Conservation (phyloP, 345 rosid genomes). For the Salix udensis region DNA sequence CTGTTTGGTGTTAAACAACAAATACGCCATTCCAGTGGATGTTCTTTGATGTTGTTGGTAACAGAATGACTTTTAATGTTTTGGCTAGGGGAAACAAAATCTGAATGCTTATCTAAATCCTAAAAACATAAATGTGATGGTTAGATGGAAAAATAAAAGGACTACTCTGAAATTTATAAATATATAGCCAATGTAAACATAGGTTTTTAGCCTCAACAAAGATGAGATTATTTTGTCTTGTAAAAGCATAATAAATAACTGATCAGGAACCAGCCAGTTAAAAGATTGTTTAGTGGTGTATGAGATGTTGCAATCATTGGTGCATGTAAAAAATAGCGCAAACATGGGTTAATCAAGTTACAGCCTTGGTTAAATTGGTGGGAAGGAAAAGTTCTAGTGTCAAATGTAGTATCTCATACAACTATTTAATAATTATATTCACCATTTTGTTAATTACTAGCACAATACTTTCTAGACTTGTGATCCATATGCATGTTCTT, state of each 20-base stretch:
- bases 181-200: not conserved
- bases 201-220: not conserved
- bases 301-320: not conserved
- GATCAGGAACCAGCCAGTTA: not conserved
- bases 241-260: not conserved
- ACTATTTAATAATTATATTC: not conserved
- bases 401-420: not conserved
- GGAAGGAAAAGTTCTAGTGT: not conserved
- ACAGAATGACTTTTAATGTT: not conserved
- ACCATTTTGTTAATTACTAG: not conserved
- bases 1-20: not conserved
- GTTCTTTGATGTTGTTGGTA: not conserved
- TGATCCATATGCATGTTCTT: not conserved
- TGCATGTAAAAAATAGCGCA: not conserved
- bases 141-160: not conserved
- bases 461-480: not conserved
- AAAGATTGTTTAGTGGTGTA: not conserved
- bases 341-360: not conserved
- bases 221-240: not conserved
- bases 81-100: not conserved
- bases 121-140: not conserved
- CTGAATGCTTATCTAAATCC: not conserved
- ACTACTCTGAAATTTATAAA: not conserved
- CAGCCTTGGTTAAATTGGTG: not conserved
- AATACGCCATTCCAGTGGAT: not conserved